Percentiles rank a stretch among this genome's conserved stretches.
Conservation (phyloP, 2,329 filamentous ascomycete genomes). For the Fusarium nanum region DNA sequence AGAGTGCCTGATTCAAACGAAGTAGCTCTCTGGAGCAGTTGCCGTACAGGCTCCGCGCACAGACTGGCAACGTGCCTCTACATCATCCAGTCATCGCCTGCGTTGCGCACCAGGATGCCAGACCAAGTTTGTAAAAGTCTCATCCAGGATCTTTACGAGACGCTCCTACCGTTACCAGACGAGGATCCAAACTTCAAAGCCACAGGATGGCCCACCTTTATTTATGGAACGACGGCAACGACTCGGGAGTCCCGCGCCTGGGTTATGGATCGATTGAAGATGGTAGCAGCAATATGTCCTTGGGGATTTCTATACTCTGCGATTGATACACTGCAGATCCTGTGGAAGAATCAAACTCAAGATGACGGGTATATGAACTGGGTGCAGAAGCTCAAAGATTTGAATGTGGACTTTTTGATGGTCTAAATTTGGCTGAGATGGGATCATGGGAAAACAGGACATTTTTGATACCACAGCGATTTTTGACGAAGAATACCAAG, state of each 20-base stretch:
- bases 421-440: constrained; percentile 31
- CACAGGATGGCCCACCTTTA: constrained; percentile 67
- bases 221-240: constrained; percentile 63
- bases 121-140: constrained; percentile 48
- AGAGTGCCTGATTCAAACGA: constrained; percentile 52
- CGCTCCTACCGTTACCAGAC: constrained; percentile 60
- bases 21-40: constrained; percentile 50
- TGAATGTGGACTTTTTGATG: constrained; percentile 53
- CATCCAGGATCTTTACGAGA: constrained; percentile 58
- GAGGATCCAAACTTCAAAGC: constrained; percentile 66
- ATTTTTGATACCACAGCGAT: constrained; percentile 36
- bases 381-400: constrained; percentile 57
- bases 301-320: constrained; percentile 63
- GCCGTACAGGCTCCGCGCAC: constrained; percentile 56
- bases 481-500: constrained; percentile 11
- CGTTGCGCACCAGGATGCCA: constrained; percentile 39
- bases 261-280: constrained; percentile 59
- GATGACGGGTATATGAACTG: constrained; percentile 50
- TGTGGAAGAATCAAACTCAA: constrained; percentile 55
- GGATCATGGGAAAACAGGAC: constrained; percentile 33
- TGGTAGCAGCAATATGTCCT: constrained; percentile 54
- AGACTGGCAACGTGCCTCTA: constrained; percentile 58
- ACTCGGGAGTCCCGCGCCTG: constrained; percentile 57
- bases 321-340: constrained; percentile 56
- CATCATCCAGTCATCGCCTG: constrained; percentile 55